Evolutionary conservation across 805 yeast species (phyloP).

Genomic region (Saccharomycopsis fermentans): DNA sequence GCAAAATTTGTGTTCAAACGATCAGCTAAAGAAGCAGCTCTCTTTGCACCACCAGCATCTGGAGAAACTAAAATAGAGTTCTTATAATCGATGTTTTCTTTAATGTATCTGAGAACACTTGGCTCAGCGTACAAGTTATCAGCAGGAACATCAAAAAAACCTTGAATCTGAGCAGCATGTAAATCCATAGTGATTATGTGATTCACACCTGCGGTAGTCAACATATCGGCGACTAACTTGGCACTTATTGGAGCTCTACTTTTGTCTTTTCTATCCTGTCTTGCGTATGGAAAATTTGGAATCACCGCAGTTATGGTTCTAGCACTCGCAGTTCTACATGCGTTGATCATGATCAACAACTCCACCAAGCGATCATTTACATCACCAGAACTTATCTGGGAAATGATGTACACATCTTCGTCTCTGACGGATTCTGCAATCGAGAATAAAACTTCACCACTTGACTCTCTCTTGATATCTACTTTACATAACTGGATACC

Average conservation of each 20-base stretch:
- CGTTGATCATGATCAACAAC: constrained; percentile 79
- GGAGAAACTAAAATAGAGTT: constrained; percentile 84
- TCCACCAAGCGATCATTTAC: constrained; percentile 85
- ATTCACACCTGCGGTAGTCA: constrained; percentile 89
- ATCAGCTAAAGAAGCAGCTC: constrained; percentile 93
- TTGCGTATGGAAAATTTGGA: constrained; percentile 93
- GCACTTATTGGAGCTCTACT: constrained; percentile 96
- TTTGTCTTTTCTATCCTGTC: constrained; percentile 96
- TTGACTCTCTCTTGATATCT: constrained; percentile 76
- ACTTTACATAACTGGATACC: constrained; percentile 64
- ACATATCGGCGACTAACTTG: constrained; percentile 80
- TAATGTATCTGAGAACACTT: constrained; percentile 70
- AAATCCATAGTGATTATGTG: constrained; percentile 95
- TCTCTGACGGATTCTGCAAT: constrained; percentile 85
- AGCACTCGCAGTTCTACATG: constrained; percentile 94
- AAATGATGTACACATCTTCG: constrained; percentile 71
- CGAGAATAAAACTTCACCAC: constrained; percentile 80
- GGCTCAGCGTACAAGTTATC: constrained; percentile 96
- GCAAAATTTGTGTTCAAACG: constrained; percentile 88
- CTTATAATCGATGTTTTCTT: constrained; percentile 44
- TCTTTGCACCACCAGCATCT: constrained; percentile 98
- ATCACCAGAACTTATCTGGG: constrained; percentile 76
- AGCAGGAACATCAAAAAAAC: constrained; percentile 90
- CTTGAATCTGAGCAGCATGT: constrained; percentile 97
- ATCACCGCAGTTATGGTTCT: constrained; percentile 88